These are phyloP conservation scores for Galerina marginata DNA, from an alignment of 768 basidiomycete species.

Conservation along the genomic window DNA sequence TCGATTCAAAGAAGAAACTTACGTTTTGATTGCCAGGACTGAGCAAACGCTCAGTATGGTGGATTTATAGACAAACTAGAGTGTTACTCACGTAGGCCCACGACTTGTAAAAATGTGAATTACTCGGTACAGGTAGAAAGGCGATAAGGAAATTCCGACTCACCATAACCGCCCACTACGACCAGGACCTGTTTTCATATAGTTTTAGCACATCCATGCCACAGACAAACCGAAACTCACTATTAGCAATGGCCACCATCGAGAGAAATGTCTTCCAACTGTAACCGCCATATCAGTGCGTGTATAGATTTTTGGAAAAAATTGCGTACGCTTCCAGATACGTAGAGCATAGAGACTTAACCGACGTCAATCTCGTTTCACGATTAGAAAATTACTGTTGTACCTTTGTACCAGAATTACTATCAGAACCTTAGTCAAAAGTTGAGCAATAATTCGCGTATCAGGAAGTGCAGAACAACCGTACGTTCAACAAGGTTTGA, in stretches of 20 bases:
- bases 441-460: background rate
- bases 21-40: constrained; percentile 2
- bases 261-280: constrained; percentile 4
- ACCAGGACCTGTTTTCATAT: background rate
- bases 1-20: background rate
- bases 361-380: background rate
- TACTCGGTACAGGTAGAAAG: too few species aligned
- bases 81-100: background rate
- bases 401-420: background rate
- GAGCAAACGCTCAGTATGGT: too few species aligned
- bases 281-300: background rate
- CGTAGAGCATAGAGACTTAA: background rate
- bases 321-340: background rate
- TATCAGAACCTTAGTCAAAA: background rate
- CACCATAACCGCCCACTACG: background rate
- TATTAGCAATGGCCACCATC: background rate
- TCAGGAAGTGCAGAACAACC: background rate
- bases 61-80: background rate
- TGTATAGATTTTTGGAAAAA: background rate
- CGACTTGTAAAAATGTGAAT: background rate
- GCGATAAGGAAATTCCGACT: background rate
- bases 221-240: background rate
- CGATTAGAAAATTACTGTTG: background rate
- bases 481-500: constrained; percentile 2
- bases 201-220: background rate